phyloP scores from a whole-genome alignment of 345 rosid genomes.

The Kernera saxatilis region DNA sequence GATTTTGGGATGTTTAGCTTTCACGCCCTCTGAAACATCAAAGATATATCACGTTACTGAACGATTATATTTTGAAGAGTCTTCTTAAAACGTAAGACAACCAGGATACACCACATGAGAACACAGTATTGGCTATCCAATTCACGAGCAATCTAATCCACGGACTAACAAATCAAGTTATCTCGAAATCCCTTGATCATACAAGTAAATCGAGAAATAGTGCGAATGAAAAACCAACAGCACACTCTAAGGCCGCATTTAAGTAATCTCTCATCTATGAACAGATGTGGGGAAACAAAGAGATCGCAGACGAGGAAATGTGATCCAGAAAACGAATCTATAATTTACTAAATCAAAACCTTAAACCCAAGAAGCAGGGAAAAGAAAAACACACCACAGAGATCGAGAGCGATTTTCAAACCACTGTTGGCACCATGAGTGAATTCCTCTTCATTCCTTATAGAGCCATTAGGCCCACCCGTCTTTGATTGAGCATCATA shows the following conservation, averaged over 20 bases:
- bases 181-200: background rate
- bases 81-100: too few relatives aligned
- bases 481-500: constrained; percentile 74
- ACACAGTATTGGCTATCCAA: background rate
- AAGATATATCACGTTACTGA: constrained; percentile 9
- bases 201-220: background rate
- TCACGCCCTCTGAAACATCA: constrained; percentile 64
- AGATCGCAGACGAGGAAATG: background rate
- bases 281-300: too few relatives aligned
- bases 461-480: constrained; percentile 91
- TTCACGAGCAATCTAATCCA: background rate
- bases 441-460: constrained; percentile 76
- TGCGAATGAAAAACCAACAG: background rate
- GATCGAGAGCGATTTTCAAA: constrained; percentile 69
- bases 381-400: constrained; percentile 52
- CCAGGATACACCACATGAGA: background rate
- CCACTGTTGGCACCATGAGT: constrained; percentile 74
- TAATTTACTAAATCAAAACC: background rate
- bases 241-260: background rate
- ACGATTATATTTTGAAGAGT: background rate
- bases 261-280: background rate
- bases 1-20: constrained; percentile 70
- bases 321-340: background rate
- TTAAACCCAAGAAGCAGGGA: background rate
- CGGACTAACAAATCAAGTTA: background rate